Evolutionary conservation across 768 basidiomycete genomes (phyloP), one percentile per base, ranked within the genome.

Genomic region (Symmetrospora coprosmae): DNA sequence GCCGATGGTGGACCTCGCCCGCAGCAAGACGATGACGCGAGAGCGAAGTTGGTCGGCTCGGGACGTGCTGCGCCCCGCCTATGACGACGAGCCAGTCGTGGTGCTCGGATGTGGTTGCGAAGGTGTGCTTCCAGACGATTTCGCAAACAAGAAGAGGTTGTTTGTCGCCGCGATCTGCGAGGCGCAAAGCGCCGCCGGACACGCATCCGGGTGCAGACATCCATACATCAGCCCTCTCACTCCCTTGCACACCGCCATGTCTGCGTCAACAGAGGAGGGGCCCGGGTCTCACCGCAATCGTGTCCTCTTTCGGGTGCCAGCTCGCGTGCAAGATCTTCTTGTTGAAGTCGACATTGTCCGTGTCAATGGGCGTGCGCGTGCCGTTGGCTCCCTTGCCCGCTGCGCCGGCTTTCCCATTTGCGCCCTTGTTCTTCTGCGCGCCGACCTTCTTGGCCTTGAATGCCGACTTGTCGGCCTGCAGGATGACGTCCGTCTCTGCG

Each of bases 371-470:
- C 65, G 92, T 89, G 71, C 84, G 82, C 72, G 86, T 74, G 50
- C 81, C 80, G 37, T 86, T 81, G 33, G 80, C 76, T 13, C 89
- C 88, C 72, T 89, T 75, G 82, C 80, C 85, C 84, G 68, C 79
- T 69, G 46, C 78, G 76, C 63, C 73, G 31, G 79, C 75, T 72
- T 85, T 68, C 16, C 45, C 64, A 23, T 58, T 85, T 69, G 79
- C 81, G 37, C 81, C 82, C n/a, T 81, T 80, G 28, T 64, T 62
- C 64, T 75, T 72, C 48, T 72, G 71, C 1, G 86, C 90, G 13
- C 91, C 89, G 56, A 94, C 86, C 79, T 97, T 99, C 83, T 96
- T 99, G 48, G 87, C 88, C 74, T 97, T 97, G 78, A 99, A 99
- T 5, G 92, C 91, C 16, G 89, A 91, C 74, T 99, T 99, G 77